Percentiles rank a stretch among this genome's conserved stretches.
Conservation (phyloP, 2,329 filamentous ascomycete genomes). For the Cytospora paraplurivora region DNA sequence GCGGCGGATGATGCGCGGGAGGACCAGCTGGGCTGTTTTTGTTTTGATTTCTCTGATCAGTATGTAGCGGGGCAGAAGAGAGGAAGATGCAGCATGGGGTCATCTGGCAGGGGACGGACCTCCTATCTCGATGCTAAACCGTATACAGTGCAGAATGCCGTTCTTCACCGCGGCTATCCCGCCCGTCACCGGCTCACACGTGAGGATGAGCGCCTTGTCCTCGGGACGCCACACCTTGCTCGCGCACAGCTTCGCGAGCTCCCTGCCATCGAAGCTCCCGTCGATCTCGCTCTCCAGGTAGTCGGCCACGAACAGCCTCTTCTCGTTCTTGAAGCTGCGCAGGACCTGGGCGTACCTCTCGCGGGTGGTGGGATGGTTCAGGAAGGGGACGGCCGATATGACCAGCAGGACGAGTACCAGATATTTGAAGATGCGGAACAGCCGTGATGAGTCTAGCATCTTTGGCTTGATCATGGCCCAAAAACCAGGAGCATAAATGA, state of each 20-base stretch:
- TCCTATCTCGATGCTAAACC: conserved; percentile 50
- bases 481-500: not conserved
- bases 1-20: conserved; percentile 41
- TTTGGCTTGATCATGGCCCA: conserved; percentile 23
- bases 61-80: not conserved
- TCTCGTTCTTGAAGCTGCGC: conserved; percentile 38
- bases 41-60: conserved; percentile 1
- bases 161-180: conserved; percentile 49
- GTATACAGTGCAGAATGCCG: conserved; percentile 48
- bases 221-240: conserved; percentile 42
- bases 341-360: conserved; percentile 33
- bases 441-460: conserved; percentile 35
- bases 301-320: conserved; percentile 39
- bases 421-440: conserved; percentile 35
- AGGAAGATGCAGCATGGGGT: conserved; percentile 28
- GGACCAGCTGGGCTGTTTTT: conserved; percentile 40
- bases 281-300: conserved; percentile 40
- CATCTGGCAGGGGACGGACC: conserved; percentile 36
- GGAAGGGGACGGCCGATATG: conserved; percentile 34
- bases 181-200: conserved; percentile 46
- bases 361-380: conserved; percentile 24
- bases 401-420: conserved; percentile 32
- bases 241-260: conserved; percentile 40
- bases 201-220: conserved; percentile 42
- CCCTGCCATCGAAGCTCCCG: conserved; percentile 37